phyloP scores from a whole-genome alignment of 2,329 filamentous ascomycete species.

The Ophiostoma triangulosporum region DNA sequence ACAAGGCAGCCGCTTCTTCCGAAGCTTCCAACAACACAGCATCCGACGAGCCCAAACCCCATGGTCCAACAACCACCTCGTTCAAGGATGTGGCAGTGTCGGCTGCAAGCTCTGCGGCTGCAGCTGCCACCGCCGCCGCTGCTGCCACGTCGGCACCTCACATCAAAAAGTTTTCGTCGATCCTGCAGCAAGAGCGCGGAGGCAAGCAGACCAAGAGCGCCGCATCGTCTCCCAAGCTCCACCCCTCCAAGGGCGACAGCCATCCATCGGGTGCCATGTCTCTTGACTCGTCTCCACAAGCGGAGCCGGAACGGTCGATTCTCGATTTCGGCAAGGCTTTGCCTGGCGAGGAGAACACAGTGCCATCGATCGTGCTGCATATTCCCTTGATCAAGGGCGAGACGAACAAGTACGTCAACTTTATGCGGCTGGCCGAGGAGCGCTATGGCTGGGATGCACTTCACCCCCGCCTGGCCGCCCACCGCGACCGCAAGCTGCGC shows the following conservation, averaged over 20 bases:
- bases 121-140: slow-evolving; percentile 3
- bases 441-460: slow-evolving; percentile 90
- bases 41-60: slow-evolving; percentile 3
- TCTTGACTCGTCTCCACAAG: slow-evolving; percentile 17
- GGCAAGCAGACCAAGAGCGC: slow-evolving; percentile 22
- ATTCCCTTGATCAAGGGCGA: slow-evolving; percentile 62
- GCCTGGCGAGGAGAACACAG: slow-evolving; percentile 43
- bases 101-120: slow-evolving; percentile 9
- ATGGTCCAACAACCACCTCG: slow-evolving; percentile 15
- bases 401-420: slow-evolving; percentile 87
- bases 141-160: slow-evolving; percentile 14
- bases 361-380: slow-evolving; percentile 70
- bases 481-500: slow-evolving; percentile 72
- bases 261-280: slow-evolving; percentile 20
- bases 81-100: slow-evolving; percentile 17
- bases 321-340: slow-evolving; percentile 47
- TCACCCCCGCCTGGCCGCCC: slow-evolving; percentile 79
- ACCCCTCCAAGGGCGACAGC: slow-evolving; percentile 30
- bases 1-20: slow-evolving; percentile 2
- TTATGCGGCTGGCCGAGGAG: slow-evolving; percentile 84
- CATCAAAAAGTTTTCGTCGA: slow-evolving; percentile 32
- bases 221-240: slow-evolving; percentile 36
- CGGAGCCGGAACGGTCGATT: slow-evolving; percentile 37
- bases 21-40: slow-evolving; percentile 4
- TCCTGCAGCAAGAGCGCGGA: slow-evolving; percentile 29